phyloP scores from a whole-genome alignment of 2,329 filamentous ascomycete species.

The Xylariaceae sp. region DNA sequence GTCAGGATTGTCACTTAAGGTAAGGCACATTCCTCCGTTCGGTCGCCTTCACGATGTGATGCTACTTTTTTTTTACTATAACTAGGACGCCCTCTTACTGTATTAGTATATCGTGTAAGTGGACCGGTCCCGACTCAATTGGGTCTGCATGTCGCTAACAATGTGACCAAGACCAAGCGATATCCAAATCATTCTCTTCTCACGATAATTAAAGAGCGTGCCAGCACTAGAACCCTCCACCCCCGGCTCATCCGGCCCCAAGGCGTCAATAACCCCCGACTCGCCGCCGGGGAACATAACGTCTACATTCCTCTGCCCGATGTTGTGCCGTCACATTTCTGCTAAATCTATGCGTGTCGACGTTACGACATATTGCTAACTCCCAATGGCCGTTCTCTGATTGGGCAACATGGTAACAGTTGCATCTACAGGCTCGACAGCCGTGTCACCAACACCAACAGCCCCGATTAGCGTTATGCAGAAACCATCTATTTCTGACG shows the following conservation, averaged over 20 bases:
- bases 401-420: constrained; percentile 32
- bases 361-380: constrained; percentile 14
- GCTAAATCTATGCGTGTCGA: constrained; percentile 7
- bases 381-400: constrained; percentile 22
- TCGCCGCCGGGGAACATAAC: not conserved
- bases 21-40: no score
- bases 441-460: constrained; percentile 22
- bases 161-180: no score
- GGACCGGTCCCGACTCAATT: no score
- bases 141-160: no score
- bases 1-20: no score
- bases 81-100: no score
- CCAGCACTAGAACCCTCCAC: not conserved
- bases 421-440: constrained; percentile 1
- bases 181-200: not conserved
- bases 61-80: no score
- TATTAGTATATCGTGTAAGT: constrained; percentile 18
- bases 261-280: not conserved
- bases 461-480: constrained; percentile 27
- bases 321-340: constrained; percentile 19
- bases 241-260: constrained; percentile 20
- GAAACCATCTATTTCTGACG: constrained; percentile 29
- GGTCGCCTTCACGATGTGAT: no score
- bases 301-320: constrained; percentile 14
- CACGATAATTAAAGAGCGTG: not conserved